phyloP scores from a whole-genome alignment of 2,329 filamentous ascomycete species.

The Fusarium sterilihyphosum region DNA sequence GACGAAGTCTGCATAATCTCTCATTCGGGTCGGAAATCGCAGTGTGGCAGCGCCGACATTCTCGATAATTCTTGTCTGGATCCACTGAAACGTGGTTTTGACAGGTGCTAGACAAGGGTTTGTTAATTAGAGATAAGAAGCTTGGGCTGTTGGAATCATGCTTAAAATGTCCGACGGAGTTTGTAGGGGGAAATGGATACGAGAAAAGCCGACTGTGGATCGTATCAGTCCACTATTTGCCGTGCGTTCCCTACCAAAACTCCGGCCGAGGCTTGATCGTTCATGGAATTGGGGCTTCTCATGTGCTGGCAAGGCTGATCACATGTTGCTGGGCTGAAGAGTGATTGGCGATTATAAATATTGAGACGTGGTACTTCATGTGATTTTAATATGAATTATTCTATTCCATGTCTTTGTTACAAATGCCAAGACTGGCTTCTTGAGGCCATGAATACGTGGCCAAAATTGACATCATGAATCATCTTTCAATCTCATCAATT shows the following conservation, averaged over 20 bases:
- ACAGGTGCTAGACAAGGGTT: neutral
- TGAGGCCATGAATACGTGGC: neutral
- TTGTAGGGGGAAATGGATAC: neutral
- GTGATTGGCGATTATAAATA: constrained; percentile 1
- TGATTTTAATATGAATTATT: neutral
- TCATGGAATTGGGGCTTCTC: neutral
- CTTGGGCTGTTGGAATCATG: neutral
- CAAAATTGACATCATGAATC: no score
- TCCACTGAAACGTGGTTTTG: neutral
- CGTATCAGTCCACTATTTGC: constrained; percentile 21
- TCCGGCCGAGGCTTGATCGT: neutral
- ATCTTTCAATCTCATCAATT: neutral
- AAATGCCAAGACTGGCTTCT: neutral
- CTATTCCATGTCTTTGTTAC: neutral
- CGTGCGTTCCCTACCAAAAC: neutral
- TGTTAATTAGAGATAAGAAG: neutral
- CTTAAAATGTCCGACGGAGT: constrained; percentile 27
- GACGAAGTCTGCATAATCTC: neutral
- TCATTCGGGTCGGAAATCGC: neutral
- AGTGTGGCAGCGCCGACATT: neutral
- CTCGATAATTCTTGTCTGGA: neutral
- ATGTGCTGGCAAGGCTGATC: constrained; percentile 16
- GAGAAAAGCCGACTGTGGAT: constrained; percentile 15
- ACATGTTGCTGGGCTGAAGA: neutral
- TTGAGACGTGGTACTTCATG: neutral